Evolutionary conservation across 768 basidiomycete genomes (phyloP), one percentile per base, ranked within the genome.

Genomic region (Hypholoma fasciculare): DNA sequence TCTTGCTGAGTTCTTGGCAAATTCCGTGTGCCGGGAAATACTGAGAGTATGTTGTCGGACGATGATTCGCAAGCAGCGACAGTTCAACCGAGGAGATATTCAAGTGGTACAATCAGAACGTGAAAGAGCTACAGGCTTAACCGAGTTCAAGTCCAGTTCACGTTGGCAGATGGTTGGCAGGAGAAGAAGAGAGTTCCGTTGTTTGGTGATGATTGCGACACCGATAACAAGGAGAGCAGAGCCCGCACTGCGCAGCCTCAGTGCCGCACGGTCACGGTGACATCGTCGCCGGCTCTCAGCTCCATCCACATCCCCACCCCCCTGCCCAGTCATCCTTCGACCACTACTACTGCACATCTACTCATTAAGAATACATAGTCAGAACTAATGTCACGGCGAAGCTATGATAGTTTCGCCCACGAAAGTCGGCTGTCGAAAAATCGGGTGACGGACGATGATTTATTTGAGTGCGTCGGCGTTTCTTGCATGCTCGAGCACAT

Each of bases 371-470:
- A 46, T 37, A 39, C 16, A 30, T 26, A 50, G 49, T 19, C 20
- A 34, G 16, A 56, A 47, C 16, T 63, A 42, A 84, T 90, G 87
- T 90, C 92, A 60, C 84, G 82, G 73, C 83, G 90, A 70, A 94
- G 91, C 77, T 82, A 87, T 74, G 83, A 83, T 64, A 86, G 89
- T 72, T 77, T 75, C 64, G 80, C 86, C 60, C 87, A 89, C 63
- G 86, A 90, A 70, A 84, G 83, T 73, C 85, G 90, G 59, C 59
- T 89, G 61, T 88, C 89, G 63, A 88, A 87, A 70, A 82, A 90
- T 74, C 82, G 87, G 61, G 85, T 93, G 51, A 84, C 88, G 26
- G 92, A 94, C 65, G 91, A 94, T 57, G 92, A 94, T 69, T 77
- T 94, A 65, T 92, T 91, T 77, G 85, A 90, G 92, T 94, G 71